Conservation (phyloP, 1,284 basidiomycete species). For the Leccinum colubrinum region DNA sequence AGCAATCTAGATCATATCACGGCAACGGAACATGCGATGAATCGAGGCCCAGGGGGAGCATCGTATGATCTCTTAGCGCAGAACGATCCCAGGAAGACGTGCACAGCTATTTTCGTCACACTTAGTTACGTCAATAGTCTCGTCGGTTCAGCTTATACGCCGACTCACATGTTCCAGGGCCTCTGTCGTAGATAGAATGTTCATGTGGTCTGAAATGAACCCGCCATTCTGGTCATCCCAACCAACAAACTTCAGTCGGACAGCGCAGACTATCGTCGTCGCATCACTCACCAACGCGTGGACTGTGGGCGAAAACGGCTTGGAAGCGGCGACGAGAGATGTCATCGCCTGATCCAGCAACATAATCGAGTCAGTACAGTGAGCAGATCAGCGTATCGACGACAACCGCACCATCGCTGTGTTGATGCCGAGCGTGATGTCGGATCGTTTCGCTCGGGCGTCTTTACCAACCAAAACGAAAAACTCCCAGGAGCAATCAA, state of each 20-base stretch:
- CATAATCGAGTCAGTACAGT: not conserved
- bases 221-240: constrained; percentile 50
- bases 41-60: constrained; percentile 56
- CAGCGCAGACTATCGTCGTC: not conserved
- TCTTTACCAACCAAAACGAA: constrained; percentile 71
- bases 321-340: constrained; percentile 41
- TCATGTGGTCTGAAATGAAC: constrained; percentile 72
- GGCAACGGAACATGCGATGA: constrained; percentile 28
- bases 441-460: constrained; percentile 54
- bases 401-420: constrained; percentile 46
- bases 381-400: constrained; percentile 1
- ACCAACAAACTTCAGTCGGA: not conserved
- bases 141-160: not conserved
- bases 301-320: constrained; percentile 67
- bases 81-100: constrained; percentile 29
- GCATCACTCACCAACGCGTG: constrained; percentile 58
- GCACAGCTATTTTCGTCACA: constrained; percentile 13
- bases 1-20: constrained; percentile 4
- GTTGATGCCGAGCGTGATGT: constrained; percentile 60
- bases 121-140: constrained; percentile 1
- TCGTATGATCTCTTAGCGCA: constrained; percentile 41
- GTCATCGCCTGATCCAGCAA: constrained; percentile 50
- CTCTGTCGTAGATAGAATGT: constrained; percentile 56
- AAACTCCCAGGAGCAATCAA: constrained; percentile 75
- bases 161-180: constrained; percentile 57